Evolutionary conservation across 179 eudicot species (phyloP).

Genomic region (Spinacia oleracea): DNA sequence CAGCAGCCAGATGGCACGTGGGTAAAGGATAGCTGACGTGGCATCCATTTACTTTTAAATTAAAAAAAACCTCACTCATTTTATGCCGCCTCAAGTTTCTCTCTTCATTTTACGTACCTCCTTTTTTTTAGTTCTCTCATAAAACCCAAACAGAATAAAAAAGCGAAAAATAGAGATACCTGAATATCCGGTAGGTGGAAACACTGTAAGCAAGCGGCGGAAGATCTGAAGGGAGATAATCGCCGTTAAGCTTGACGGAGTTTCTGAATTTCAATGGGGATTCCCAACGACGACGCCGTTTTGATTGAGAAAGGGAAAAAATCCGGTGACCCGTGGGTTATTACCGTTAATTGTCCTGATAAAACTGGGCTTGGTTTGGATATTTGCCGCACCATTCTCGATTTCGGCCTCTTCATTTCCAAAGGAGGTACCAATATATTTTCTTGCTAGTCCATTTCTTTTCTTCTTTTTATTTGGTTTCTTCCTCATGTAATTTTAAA

Average conservation of each 20-base stretch:
- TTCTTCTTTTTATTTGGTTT: not conserved
- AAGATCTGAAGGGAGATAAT: not conserved
- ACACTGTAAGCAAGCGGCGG: not conserved
- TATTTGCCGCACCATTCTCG: slow-evolving; percentile 66
- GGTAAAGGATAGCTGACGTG: not conserved
- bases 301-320: slow-evolving; percentile 51
- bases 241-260: not conserved
- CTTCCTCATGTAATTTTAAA: not conserved
- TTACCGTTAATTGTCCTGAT: slow-evolving; percentile 86
- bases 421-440: slow-evolving; percentile 60
- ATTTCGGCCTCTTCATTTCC: slow-evolving; percentile 60
- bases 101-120: not conserved
- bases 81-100: not conserved
- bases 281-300: slow-evolving; percentile 59
- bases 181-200: not conserved
- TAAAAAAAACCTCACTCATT: too few species aligned
- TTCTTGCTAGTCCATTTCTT: too few species aligned
- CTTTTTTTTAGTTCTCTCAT: not conserved
- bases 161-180: not conserved
- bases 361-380: slow-evolving; percentile 73
- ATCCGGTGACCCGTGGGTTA: slow-evolving; percentile 56
- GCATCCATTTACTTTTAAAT: not conserved
- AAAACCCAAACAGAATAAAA: not conserved
- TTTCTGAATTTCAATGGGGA: slow-evolving; percentile 33
- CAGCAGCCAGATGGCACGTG: slow-evolving; percentile 8